Conservation (phyloP, 2,329 filamentous ascomycete genomes). For the Nemania diffusa region DNA sequence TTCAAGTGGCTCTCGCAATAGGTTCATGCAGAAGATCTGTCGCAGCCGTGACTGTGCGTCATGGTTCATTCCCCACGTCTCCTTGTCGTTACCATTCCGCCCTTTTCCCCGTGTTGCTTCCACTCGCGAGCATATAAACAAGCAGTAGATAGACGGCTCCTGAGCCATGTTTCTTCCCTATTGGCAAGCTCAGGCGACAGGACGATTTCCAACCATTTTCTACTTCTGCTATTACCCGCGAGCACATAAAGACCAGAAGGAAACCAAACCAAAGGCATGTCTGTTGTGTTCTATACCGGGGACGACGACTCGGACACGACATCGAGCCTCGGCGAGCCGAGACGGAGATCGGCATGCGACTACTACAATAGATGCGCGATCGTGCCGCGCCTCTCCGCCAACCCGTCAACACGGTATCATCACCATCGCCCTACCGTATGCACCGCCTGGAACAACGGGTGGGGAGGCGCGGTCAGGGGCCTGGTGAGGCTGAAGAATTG, state of each 20-base stretch:
- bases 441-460: conserved; percentile 11
- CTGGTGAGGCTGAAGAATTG: conserved; percentile 35
- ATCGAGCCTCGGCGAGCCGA: background rate
- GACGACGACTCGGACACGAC: background rate
- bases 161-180: too few relatives aligned
- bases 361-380: conserved; percentile 17
- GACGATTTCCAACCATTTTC: too few relatives aligned
- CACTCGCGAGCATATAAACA: too few relatives aligned
- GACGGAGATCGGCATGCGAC: conserved; percentile 28
- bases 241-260: background rate
- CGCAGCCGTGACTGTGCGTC: background rate
- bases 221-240: background rate
- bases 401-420: conserved; percentile 1
- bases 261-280: background rate
- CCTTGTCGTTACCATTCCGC: too few relatives aligned
- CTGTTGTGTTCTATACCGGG: conserved; percentile 15
- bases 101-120: too few relatives aligned
- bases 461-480: conserved; percentile 36
- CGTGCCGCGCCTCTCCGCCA: conserved; percentile 9
- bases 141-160: too few relatives aligned
- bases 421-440: conserved; percentile 11
- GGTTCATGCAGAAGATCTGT: background rate
- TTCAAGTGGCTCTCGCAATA: background rate
- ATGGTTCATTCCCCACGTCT: too few relatives aligned
- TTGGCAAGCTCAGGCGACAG: too few relatives aligned